Base-by-base conservation (phyloP, 1,284 basidiomycete genomes). In the Leucoagaricus sp. region DNA sequence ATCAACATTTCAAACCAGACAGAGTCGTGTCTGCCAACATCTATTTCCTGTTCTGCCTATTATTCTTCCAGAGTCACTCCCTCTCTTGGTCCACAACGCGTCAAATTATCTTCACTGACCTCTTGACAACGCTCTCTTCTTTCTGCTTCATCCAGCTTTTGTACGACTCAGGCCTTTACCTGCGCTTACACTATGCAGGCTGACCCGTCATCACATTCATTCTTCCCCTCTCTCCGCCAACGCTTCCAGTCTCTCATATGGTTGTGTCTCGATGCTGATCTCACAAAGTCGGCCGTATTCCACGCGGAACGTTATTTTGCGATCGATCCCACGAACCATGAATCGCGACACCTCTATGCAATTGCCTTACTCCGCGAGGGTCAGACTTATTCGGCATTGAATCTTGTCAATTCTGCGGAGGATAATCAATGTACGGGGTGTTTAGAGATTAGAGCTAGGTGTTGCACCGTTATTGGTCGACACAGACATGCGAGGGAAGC, bases 271-370 rank as follows among this genome's bases (percentile, higher is more conserved):
- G 91, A 93, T 73, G 80, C 84, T 55, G 86, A 87, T 66, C 82
- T 93, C 44, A 76, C 82, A 64, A 84, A 82, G 69, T 85, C 89
- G 44, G 90, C 91, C 42, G 79, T 89, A 40, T 93, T 93, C 75
- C 91, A 91, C 72, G 89, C 90, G 40, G 90, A 93, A 72, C 76
- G 89, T 62, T 91, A 89, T 70, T 90, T 80, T 68, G 81, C 83
- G 41, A 72, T 87, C 65, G 83, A 88, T 70, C 75, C 77, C 62
- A 72, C 73, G 38, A 87, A 86, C 68, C 93, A 94, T 69, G 91
- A 93, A 69, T 85, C 90, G 62, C 83, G 90, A 55, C 93, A 95
- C 75, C 79, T 94, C 29, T 91, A 93, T 75, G 90, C 92, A 61
- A 86, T 84, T 42, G 82, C 87, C 40, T 82, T 94, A 56, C 79